Evolutionary conservation across 441 rosid genomes (phyloP).

Genomic region (Gossypium schwendimanii): DNA sequence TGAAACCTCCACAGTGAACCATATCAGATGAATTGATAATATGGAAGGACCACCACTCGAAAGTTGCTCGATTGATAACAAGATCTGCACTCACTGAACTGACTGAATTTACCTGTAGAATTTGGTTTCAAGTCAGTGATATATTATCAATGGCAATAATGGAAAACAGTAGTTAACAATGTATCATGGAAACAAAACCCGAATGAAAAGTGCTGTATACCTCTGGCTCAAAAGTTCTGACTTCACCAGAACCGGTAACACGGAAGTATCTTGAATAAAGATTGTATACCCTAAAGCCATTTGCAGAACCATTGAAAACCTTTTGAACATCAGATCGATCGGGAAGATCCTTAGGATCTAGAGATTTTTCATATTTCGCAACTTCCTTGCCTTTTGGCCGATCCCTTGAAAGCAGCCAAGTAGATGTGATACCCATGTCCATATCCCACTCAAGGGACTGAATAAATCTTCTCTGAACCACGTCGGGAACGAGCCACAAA

Average conservation of each 20-base stretch:
- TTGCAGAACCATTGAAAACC: conserved; percentile 82
- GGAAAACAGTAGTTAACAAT: background rate
- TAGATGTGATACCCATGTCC: conserved; percentile 66
- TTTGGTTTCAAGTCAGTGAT: conserved; percentile 6
- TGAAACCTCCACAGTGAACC: conserved; percentile 59
- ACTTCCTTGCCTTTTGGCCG: conserved; percentile 96
- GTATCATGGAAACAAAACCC: background rate
- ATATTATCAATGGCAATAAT: background rate
- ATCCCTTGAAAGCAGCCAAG: conserved; percentile 84
- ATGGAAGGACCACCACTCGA: conserved; percentile 92
- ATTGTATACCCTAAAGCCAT: conserved; percentile 73
- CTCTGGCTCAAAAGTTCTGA: conserved; percentile 85
- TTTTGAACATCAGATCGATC: conserved; percentile 62
- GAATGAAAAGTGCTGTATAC: conserved; percentile 26
- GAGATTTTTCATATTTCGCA: conserved; percentile 56
- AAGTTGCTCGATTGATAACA: conserved; percentile 54
- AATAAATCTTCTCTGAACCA: conserved; percentile 65
- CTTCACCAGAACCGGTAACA: conserved; percentile 94
- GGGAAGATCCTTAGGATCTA: conserved; percentile 69
- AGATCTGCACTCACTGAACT: conserved; percentile 77
- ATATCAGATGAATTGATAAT: conserved; percentile 59
- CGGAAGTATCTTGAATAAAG: conserved; percentile 84
- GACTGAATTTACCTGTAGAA: conserved; percentile 61
- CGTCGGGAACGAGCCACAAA: conserved; percentile 86
- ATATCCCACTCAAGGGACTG: conserved; percentile 71